A percentile compares a stretch with the other conserved stretches of the same genome.
Conservation (phyloP, 768 basidiomycete species). For the Filobasidium floriforme region DNA sequence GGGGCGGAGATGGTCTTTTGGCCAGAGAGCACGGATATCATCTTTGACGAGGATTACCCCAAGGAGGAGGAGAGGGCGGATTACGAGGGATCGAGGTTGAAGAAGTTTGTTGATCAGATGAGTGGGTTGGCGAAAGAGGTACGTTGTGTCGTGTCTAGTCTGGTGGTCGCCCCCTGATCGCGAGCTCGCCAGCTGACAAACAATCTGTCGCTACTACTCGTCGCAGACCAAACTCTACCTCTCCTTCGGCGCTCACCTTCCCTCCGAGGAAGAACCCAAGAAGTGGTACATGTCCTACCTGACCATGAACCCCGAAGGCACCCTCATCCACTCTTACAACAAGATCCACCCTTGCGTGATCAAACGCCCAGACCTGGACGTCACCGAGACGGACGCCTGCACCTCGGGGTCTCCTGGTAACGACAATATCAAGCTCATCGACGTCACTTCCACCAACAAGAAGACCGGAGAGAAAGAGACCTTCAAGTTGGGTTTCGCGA, state of each 20-base stretch:
- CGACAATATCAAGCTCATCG: constrained; percentile 5
- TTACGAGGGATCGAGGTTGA: background rate
- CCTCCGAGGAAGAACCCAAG: background rate
- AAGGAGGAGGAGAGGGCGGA: constrained; percentile 13
- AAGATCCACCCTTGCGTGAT: constrained; percentile 19
- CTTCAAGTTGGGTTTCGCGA: constrained; percentile 9
- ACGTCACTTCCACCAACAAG: background rate
- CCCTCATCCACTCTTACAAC: constrained; percentile 16
- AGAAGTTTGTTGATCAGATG: constrained; percentile 11
- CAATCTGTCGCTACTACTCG: no score
- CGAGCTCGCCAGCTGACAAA: no score
- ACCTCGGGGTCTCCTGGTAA: constrained; percentile 4
- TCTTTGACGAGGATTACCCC: constrained; percentile 16
- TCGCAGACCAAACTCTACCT: background rate
- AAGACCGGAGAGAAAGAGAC: constrained; percentile 12
- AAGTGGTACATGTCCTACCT: constrained; percentile 18
- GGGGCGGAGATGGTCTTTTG: constrained; percentile 15
- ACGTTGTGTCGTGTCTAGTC: background rate
- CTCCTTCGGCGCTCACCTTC: background rate
- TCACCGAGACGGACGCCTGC: constrained; percentile 15
- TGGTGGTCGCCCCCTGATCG: background rate
- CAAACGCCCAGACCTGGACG: constrained; percentile 13
- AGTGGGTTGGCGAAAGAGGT: constrained; percentile 10
- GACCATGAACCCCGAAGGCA: constrained; percentile 8
- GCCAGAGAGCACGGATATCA: constrained; percentile 21